Conservation (phyloP, 495 filamentous ascomycete species). For the Penicillium alfredii region DNA sequence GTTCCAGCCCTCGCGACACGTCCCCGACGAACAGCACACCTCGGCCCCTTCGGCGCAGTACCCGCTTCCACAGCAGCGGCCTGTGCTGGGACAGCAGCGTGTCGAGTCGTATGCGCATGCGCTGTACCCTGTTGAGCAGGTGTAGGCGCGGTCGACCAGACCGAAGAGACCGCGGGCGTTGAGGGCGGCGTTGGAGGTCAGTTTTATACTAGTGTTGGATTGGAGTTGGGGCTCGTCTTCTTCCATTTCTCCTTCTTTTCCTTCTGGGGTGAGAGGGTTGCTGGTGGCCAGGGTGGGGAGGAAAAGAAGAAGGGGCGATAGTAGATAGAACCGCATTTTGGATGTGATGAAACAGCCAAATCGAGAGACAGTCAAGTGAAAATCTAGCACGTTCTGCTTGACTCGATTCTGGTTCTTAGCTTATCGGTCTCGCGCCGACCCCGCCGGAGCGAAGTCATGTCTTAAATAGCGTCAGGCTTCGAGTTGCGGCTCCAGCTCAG, state of each 20-base stretch:
- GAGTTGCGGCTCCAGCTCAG: too few relatives aligned
- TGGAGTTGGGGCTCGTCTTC: conserved; percentile 6
- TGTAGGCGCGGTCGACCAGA: conserved; percentile 1
- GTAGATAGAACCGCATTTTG: too few relatives aligned
- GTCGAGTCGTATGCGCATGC: conserved; percentile 9
- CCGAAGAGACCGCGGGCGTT: conserved; percentile 5
- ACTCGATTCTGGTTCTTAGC: too few relatives aligned
- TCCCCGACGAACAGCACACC: conserved; percentile 14
- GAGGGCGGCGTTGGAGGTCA: neutral
- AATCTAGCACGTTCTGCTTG: too few relatives aligned
- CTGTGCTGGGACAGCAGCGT: conserved; percentile 9
- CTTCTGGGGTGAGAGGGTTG: neutral
- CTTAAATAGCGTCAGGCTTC: too few relatives aligned
- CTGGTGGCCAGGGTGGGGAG: conserved; percentile 1
- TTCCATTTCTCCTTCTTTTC: too few relatives aligned
- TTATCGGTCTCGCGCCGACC: too few relatives aligned
- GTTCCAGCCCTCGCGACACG: conserved; percentile 14
- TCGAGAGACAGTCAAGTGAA: too few relatives aligned
- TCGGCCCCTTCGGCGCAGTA: conserved; percentile 13
- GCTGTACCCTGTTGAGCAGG: conserved; percentile 10
- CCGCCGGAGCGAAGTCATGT: too few relatives aligned
- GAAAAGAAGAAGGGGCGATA: conserved; percentile 1
- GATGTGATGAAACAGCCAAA: too few relatives aligned
- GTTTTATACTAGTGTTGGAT: conserved; percentile 2
- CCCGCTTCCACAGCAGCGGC: conserved; percentile 12